Evolutionary conservation across 2,329 filamentous ascomycete species (phyloP), one percentile per base, ranked within the genome.

Genomic region (Fusarium sublunatum): DNA sequence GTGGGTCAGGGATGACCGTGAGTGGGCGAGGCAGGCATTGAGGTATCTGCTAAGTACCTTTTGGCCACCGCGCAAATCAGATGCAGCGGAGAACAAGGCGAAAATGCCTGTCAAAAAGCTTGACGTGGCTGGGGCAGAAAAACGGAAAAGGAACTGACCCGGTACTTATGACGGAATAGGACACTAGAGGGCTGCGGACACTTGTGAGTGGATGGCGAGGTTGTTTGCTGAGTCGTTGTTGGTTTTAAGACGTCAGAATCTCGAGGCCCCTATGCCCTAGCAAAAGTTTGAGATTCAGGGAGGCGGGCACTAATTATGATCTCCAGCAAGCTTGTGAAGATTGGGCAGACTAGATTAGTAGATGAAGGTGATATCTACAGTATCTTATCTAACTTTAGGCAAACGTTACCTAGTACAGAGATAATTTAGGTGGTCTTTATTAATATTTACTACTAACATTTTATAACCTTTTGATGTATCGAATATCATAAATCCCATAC

Each of bases 1-100:
- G 65, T 57, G 65, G 59, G 58, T 40, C 61, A 70, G 68, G 68
- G 54, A 61, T 65, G 62, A 34, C 68, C 68, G 68, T 71, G 67
- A 71, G 69, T 71, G 69, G 68, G 58, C 36, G 44, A 66, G 46
- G 47, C 41, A 24, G 59, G 52, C 15, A 5, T 34, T 3, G 13
- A 68, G 46, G 69, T 71, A 65, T 41, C 40, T 3, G 3, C 9
- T 2, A 71, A 43, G 68, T 71, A 71, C 15, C 66, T 53, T 61
- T 68, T 70, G 66, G 69, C 69, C 68, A 71, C 69, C 64, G 62
- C 61, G 51, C 64, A 57, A 31, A 32, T 40, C 28, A 50, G 11
- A 54, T 19, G 35, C 49, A 53, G 42, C 64, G 50, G 47, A 56
- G 31, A 39, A 50, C 29, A 31, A 29, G 40, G 48, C 32, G 13